Evolutionary conservation across 208 protist genomes (phyloP), one percentile per base, ranked within the genome.

Genomic region (Leishmania lainsoni): DNA sequence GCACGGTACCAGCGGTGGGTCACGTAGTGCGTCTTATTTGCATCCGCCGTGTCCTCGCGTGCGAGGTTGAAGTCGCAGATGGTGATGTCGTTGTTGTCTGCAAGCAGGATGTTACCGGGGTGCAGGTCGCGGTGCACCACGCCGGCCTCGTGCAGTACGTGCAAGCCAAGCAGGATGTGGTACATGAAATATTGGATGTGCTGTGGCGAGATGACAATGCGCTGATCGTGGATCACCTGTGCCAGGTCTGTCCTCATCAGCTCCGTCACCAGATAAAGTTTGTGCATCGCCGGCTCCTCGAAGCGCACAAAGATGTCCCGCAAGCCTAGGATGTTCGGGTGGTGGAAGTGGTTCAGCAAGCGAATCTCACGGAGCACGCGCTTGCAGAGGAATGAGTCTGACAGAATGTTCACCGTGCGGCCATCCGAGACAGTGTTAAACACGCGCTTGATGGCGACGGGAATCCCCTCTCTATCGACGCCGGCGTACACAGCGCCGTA

Each of bases 41-140:
- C 80, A 78, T 96, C 92, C 78, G 83, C 83, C 56, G 91, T 95
- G 70, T 98, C 93, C 75, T 97, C 91, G 51, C 97, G 91, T 20
- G 98, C 98, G 32, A 99, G 92, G 81, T 99, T 99, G 83, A 99
- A 99, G 83, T 99, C 98, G 72, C 96, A 98, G 22, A 99, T 97
- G 70, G 95, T 98, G 79, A 97, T 96, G 78, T 98, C 94, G 84
- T 98, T 98, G 86, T 98, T 97, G 54, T 97, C 91, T n/a, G 92
- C 92, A 8, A 98, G 87, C 0, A 97, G 91, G 39, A 98, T 88
- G 83, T 97, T 97, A 74, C 94, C 92, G 22, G 95, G 95, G 81
- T 97, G 95, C 42, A 98, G 85, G 83, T 98, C 96, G 42, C 96
- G 93, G 85, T 98, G 96, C n/a, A 98, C 89, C 5, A 98, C 94